Base-by-base conservation (phyloP, 179 eudicot species). In the Beta lomatogona region DNA sequence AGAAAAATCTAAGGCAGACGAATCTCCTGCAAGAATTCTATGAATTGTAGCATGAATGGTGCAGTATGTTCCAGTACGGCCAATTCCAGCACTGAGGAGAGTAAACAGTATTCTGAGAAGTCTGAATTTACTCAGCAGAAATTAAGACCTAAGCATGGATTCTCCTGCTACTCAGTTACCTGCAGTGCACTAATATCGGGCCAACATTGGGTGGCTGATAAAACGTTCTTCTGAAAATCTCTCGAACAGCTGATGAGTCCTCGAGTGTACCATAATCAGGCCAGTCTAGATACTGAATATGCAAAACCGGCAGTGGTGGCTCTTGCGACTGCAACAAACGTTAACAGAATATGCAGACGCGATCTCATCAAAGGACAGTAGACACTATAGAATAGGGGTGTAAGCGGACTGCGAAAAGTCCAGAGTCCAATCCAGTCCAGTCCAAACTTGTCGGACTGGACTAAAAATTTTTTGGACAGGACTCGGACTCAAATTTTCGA, bases 21-120 rank as follows among this genome's bases (percentile, higher is more conserved):
- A 85, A 77, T 95, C 99, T 71, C 99, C 99, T 28, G 80, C 79
- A 6, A 95, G 82, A 79, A 95, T 84, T 87, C 98, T 90, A 64
- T 91, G 92, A 83, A 95, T 77, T 18, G 97, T 84, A 75, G 91
- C 89, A 80, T 94, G 98, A 83, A 94, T 89, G n/a, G 88, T 82
- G 79, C 99, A 94, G 77, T 94, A 95, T 73, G 99, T 90, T 55
- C 99, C 99, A 22, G 99, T 95, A 82, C 98, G 91, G 80, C 99
- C 99, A 86, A 94, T 95, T 83, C 99, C 99, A 76, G 98, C 99
- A 91, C 98, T 95, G 92, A 73, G 74, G 58, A 79, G 77, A 36
- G 80, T 75, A 76, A 21, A 82, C 28, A 25, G 28, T 25, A 25
- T 25, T 25, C 28, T 44, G 76, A 66, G 75, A 68, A 46, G 78